Percentiles rank a stretch among this genome's conserved stretches.
Conservation (phyloP, 768 basidiomycete species). For the Daedalea quercina region DNA sequence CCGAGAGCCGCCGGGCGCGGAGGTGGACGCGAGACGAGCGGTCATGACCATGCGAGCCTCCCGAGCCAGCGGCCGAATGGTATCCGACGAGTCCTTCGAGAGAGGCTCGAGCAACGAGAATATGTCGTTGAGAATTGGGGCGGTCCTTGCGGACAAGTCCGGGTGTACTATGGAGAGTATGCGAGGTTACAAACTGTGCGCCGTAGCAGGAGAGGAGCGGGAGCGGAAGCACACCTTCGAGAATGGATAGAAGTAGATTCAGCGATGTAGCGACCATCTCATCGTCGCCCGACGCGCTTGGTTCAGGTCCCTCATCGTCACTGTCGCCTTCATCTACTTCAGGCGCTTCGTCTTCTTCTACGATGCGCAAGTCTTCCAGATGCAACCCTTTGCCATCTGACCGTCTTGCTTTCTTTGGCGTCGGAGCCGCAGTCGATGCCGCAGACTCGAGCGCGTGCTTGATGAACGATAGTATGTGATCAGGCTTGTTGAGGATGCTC, state of each 20-base stretch:
- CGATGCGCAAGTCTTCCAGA: conserved; percentile 31
- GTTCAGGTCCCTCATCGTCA: conserved; percentile 47
- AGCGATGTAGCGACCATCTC: conserved; percentile 75
- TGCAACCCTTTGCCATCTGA: conserved; percentile 18
- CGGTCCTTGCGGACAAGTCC: conserved; percentile 49
- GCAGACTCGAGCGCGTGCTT: conserved; percentile 63
- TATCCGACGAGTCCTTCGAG: conserved; percentile 38
- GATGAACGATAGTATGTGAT: conserved; percentile 76
- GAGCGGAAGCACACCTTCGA: conserved; percentile 72
- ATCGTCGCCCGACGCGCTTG: conserved; percentile 36
- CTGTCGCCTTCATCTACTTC: conserved; percentile 27
- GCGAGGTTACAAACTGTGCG: no score
- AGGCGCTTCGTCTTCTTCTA: conserved; percentile 25
- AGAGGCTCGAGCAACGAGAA: conserved; percentile 56
- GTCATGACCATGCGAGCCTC: conserved; percentile 85
- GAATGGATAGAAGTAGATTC: conserved; percentile 72
- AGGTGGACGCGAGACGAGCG: conserved; percentile 64
- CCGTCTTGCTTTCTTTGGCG: conserved; percentile 1
- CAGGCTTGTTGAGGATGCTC: conserved; percentile 57
- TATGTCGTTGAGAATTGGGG: conserved; percentile 67
- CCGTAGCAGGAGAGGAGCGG: no score
- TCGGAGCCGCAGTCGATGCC: background rate
- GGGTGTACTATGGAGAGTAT: conserved; percentile 37
- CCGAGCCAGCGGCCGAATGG: conserved; percentile 52
- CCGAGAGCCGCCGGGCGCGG: conserved; percentile 24